These are phyloP conservation scores for Cyberlindnera xishuangbannaensis DNA, from an alignment of 805 yeast species.

Conservation along the genomic window DNA sequence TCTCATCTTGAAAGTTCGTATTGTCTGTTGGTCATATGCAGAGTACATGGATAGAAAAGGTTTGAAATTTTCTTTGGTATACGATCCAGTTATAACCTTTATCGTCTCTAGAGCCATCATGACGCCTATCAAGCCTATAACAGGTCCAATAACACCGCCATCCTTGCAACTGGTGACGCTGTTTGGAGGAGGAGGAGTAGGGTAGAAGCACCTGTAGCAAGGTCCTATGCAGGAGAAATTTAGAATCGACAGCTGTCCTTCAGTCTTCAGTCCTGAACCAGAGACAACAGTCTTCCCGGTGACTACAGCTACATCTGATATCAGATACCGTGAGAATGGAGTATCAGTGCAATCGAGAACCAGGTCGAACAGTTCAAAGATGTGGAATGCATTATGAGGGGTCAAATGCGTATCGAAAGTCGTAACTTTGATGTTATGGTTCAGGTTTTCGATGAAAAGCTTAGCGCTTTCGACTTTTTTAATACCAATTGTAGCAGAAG, in stretches of 20 bases:
- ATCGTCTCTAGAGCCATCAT: constrained; percentile 87
- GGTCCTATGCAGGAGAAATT: constrained; percentile 71
- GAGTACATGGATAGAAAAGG: constrained; percentile 69
- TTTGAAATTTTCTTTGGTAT: constrained; percentile 47
- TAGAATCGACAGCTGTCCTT: constrained; percentile 80
- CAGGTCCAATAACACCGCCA: constrained; percentile 93
- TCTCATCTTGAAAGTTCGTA: constrained; percentile 79
- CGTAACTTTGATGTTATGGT: constrained; percentile 57
- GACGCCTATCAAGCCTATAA: constrained; percentile 87
- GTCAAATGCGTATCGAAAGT: constrained; percentile 49
- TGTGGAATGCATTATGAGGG: constrained; percentile 53
- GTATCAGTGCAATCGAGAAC: constrained; percentile 94
- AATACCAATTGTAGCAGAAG: constrained; percentile 58
- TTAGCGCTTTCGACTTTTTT: constrained; percentile 79
- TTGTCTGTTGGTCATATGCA: constrained; percentile 57
- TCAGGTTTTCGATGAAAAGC: constrained; percentile 43
- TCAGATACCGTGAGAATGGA: constrained; percentile 79
- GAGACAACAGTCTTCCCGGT: constrained; percentile 70
- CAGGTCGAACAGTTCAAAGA: constrained; percentile 62
- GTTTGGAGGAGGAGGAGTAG: constrained; percentile 82
- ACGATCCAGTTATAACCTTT: constrained; percentile 58
- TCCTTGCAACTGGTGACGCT: constrained; percentile 82
- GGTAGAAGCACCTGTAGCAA: constrained; percentile 91
- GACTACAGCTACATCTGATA: constrained; percentile 77
- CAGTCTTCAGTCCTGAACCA: constrained; percentile 87